These are phyloP conservation scores for Lanmaoa pseudosensibilis DNA, from an alignment of 768 basidiomycete genomes.

Conservation along the genomic window DNA sequence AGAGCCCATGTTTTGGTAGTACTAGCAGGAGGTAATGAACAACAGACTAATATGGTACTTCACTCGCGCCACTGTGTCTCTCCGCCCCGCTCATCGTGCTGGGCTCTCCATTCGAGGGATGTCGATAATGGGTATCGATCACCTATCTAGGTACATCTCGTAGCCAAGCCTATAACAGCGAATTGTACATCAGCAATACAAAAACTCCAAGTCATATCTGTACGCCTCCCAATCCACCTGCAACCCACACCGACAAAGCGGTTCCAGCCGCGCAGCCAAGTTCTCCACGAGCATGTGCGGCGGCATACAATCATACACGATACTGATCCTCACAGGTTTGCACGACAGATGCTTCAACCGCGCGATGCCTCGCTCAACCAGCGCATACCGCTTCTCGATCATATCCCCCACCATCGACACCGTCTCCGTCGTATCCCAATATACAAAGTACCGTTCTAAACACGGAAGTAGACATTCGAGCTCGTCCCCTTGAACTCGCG, in stretches of 20 bases:
- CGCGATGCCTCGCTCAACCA: constrained; percentile 11
- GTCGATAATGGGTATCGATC: too few relatives aligned
- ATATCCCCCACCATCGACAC: constrained; percentile 26
- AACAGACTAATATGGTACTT: too few relatives aligned
- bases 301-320: constrained; percentile 18
- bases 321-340: constrained; percentile 16
- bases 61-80: too few relatives aligned
- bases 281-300: constrained; percentile 15
- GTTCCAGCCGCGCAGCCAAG: constrained; percentile 19
- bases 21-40: too few relatives aligned
- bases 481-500: constrained; percentile 5
- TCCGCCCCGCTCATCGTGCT: too few relatives aligned
- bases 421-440: constrained; percentile 29
- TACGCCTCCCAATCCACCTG: constrained; percentile 24
- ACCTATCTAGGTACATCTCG: too few relatives aligned
- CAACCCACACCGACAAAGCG: constrained; percentile 19
- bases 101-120: too few relatives aligned
- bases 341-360: constrained; percentile 21
- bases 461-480: constrained; percentile 19
- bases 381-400: constrained; percentile 23
- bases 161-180: too few relatives aligned
- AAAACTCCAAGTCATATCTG: constrained; percentile 22
- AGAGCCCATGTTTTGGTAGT: constrained; percentile 11
- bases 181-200: constrained; percentile 12
- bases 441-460: constrained; percentile 20